A percentile compares a stretch with the other conserved stretches of the same genome.
Conservation (phyloP, 1,284 basidiomycete genomes). For the Cutaneotrichosporon sp. region DNA sequence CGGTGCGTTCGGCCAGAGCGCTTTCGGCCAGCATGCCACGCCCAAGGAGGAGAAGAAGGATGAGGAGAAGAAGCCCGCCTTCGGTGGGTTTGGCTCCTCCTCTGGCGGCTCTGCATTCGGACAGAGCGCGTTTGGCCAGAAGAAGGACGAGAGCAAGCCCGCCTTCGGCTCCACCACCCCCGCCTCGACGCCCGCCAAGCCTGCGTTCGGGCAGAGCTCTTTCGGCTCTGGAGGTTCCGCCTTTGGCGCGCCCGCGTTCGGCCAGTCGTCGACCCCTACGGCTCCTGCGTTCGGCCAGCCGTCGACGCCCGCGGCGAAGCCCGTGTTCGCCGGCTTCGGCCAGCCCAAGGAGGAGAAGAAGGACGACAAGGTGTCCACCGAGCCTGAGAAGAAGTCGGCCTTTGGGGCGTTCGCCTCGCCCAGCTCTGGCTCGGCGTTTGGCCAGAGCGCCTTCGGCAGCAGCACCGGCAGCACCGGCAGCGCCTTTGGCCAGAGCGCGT, state of each 20-base stretch:
- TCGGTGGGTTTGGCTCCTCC: constrained; percentile 14
- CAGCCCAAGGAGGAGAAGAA: constrained; percentile 5
- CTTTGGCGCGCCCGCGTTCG: constrained; percentile 22
- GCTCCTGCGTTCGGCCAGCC: constrained; percentile 25
- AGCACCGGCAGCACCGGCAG: background rate
- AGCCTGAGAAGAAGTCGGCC: constrained; percentile 3
- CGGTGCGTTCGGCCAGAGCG: constrained; percentile 19
- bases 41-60: too few species aligned
- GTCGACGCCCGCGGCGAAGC: background rate
- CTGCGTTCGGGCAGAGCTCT: constrained; percentile 18
- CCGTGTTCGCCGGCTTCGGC: constrained; percentile 30
- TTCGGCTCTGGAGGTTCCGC: constrained; percentile 17
- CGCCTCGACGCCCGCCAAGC: constrained; percentile 6
- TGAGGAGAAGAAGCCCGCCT: background rate
- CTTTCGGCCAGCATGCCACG: constrained; percentile 11
- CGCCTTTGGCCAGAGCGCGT: background rate
- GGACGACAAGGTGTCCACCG: background rate
- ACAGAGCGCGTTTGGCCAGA: constrained; percentile 17
- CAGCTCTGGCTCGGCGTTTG: constrained; percentile 13
- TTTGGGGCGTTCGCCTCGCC: constrained; percentile 18
- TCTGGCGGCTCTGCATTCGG: constrained; percentile 16
- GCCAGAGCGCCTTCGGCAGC: constrained; percentile 21
- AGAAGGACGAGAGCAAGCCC: background rate
- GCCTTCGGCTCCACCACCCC: constrained; percentile 12
- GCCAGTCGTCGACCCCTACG: constrained; percentile 9